Percentiles rank a stretch among this genome's conserved stretches.
phyloP scores from a whole-genome alignment of 2,329 filamentous ascomycete species.

The Cercospora nicotianae region DNA sequence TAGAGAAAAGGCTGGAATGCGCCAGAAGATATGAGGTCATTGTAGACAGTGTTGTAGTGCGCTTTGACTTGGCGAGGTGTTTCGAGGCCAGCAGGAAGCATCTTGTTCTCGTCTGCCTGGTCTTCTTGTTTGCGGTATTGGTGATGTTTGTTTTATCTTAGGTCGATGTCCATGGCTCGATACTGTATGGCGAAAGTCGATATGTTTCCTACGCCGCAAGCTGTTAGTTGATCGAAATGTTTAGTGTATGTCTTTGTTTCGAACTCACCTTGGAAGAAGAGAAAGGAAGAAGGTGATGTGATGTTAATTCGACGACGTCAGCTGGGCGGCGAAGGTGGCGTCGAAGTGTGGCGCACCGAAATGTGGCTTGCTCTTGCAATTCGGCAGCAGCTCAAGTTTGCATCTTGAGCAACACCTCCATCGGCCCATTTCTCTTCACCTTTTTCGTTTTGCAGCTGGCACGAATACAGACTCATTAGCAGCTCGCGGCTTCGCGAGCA shows the following conservation, averaged over 20 bases:
- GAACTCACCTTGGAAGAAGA: slow-evolving; percentile 8
- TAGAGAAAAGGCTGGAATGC: slow-evolving; percentile 47
- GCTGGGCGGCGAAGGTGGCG: neutral
- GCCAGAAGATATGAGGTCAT: slow-evolving; percentile 42
- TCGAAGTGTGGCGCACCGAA: neutral
- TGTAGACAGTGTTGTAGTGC: slow-evolving; percentile 45
- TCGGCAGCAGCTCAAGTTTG: neutral
- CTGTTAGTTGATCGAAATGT: too few relatives aligned
- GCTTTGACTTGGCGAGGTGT: slow-evolving; percentile 32
- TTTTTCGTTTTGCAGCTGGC: neutral
- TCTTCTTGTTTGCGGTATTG: too few relatives aligned
- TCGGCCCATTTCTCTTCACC: neutral
- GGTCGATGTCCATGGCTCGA: neutral
- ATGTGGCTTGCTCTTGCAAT: neutral
- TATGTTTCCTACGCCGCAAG: too few relatives aligned
- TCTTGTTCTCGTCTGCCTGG: slow-evolving; percentile 10
- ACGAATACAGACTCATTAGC: neutral
- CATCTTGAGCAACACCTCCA: neutral
- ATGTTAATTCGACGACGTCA: slow-evolving; percentile 7
- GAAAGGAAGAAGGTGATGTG: neutral
- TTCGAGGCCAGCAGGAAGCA: slow-evolving; percentile 34
- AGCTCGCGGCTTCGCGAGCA: slow-evolving; percentile 24
- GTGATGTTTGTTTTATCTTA: neutral
- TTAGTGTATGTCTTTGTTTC: neutral
- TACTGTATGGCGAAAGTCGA: too few relatives aligned